Evolutionary conservation across 768 basidiomycete species (phyloP).

Genomic region (Amanita jacksonii): DNA sequence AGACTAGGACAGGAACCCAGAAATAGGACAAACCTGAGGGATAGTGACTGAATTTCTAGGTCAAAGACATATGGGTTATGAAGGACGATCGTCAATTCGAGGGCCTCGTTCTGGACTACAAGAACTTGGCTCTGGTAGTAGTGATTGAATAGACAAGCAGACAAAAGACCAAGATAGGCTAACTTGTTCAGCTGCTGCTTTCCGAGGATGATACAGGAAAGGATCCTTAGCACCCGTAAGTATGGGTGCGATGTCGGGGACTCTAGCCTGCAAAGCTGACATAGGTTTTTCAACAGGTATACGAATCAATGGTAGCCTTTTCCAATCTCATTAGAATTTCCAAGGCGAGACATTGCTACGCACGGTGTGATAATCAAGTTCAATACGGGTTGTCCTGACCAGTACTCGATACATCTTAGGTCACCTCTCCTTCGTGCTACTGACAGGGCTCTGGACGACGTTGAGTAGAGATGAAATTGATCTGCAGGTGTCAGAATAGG

Average conservation of each 20-base stretch:
- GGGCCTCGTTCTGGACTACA: slow-evolving; percentile 72
- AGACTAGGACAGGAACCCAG: not conserved
- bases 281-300: slow-evolving; percentile 65
- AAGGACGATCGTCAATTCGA: slow-evolving; percentile 80
- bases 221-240: slow-evolving; percentile 59
- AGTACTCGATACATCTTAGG: slow-evolving; percentile 64
- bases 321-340: not conserved
- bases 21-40: slow-evolving; percentile 52
- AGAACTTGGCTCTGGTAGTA: slow-evolving; percentile 41
- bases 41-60: slow-evolving; percentile 74
- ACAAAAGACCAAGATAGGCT: slow-evolving; percentile 35
- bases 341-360: slow-evolving; percentile 15
- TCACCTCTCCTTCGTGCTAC: slow-evolving; percentile 76
- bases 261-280: slow-evolving; percentile 37
- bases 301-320: slow-evolving; percentile 62
- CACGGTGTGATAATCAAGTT: slow-evolving; percentile 76
- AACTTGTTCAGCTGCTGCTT: slow-evolving; percentile 30
- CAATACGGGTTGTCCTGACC: slow-evolving; percentile 75
- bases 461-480: slow-evolving; percentile 70
- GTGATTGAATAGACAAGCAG: slow-evolving; percentile 4
- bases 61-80: slow-evolving; percentile 91
- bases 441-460: slow-evolving; percentile 60
- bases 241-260: slow-evolving; percentile 34
- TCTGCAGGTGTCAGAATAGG: slow-evolving; percentile 61
- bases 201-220: slow-evolving; percentile 89